phyloP scores from a whole-genome alignment of 2,329 filamentous ascomycete genomes.

The Mycosphaerella sp. region DNA sequence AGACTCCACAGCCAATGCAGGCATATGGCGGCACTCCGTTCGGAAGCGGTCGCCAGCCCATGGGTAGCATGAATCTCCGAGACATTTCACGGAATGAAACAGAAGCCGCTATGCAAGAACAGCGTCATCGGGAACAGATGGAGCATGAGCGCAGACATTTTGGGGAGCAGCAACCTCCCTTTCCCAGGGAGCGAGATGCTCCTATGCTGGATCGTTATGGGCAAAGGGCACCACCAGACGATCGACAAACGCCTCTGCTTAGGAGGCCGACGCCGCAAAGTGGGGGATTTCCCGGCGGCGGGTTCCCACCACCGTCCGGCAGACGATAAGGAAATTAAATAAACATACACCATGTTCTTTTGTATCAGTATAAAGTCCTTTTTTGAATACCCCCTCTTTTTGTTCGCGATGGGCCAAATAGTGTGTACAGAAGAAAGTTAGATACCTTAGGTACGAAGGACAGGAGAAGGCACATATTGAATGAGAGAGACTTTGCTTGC shows the following conservation, averaged over 20 bases:
- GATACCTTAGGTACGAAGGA: too few species aligned
- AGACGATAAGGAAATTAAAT: not conserved
- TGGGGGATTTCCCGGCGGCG: not conserved
- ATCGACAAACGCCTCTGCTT: constrained; percentile 4
- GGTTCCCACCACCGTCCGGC: not conserved
- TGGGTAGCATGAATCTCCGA: constrained; percentile 15
- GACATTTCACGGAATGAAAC: constrained; percentile 24
- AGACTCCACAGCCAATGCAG: not conserved
- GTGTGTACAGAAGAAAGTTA: too few species aligned
- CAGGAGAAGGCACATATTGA: too few species aligned
- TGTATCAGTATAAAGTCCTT: not conserved
- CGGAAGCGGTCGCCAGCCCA: constrained; percentile 1
- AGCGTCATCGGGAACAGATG: constrained; percentile 16
- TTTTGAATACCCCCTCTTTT: not conserved
- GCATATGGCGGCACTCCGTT: constrained; percentile 1
- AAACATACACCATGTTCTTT: not conserved
- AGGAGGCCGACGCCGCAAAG: constrained; percentile 8
- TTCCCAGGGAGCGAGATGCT: constrained; percentile 9
- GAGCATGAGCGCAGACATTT: constrained; percentile 16
- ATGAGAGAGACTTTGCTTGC: too few species aligned
- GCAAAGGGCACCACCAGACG: not conserved
- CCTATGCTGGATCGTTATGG: constrained; percentile 6
- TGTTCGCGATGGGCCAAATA: too few species aligned
- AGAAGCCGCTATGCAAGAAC: constrained; percentile 20
- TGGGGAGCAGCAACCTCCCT: constrained; percentile 14